A percentile compares a stretch with the other conserved stretches of the same genome.
Conservation (phyloP, 2,329 filamentous ascomycete genomes). For the Sarocladium oryzae region DNA sequence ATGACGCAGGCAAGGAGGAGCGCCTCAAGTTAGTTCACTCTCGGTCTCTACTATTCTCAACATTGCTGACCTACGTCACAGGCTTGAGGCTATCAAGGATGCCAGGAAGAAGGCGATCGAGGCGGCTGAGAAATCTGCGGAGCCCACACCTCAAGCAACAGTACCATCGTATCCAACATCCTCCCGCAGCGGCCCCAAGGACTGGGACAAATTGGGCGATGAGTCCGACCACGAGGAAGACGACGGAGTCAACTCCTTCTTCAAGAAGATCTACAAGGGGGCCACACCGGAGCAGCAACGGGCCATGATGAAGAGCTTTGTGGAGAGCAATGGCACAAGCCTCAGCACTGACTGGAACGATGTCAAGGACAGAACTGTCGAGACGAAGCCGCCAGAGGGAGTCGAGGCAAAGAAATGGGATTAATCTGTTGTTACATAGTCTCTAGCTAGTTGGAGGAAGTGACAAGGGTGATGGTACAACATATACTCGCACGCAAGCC, state of each 20-base stretch:
- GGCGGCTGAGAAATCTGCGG: conserved; percentile 8
- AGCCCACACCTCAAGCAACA: background rate
- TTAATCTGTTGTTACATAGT: conserved; percentile 8
- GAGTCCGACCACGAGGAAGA: conserved; percentile 51
- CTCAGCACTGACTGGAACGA: conserved; percentile 90
- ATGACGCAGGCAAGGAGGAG: conserved; percentile 10
- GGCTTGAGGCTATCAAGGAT: conserved; percentile 16
- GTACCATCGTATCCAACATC: conserved; percentile 75
- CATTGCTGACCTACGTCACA: conserved; percentile 12
- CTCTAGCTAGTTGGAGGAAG: background rate
- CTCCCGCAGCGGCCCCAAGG: conserved; percentile 72
- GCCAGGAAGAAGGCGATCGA: conserved; percentile 17
- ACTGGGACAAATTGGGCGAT: conserved; percentile 76
- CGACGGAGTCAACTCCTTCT: conserved; percentile 70
- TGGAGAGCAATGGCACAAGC: conserved; percentile 87
- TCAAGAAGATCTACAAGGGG: conserved; percentile 78
- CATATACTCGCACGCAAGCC: no score
- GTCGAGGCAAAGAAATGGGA: conserved; percentile 70
- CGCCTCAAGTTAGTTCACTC: conserved; percentile 17
- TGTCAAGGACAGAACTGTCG: conserved; percentile 65
- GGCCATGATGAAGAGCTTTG: conserved; percentile 97
- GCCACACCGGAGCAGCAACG: conserved; percentile 74
- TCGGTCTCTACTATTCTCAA: background rate
- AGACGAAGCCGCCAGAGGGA: conserved; percentile 68
- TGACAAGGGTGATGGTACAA: no score